Evolutionary conservation across 129 eudicot genomes (phyloP).

Genomic region (Flaveria trinervia): DNA sequence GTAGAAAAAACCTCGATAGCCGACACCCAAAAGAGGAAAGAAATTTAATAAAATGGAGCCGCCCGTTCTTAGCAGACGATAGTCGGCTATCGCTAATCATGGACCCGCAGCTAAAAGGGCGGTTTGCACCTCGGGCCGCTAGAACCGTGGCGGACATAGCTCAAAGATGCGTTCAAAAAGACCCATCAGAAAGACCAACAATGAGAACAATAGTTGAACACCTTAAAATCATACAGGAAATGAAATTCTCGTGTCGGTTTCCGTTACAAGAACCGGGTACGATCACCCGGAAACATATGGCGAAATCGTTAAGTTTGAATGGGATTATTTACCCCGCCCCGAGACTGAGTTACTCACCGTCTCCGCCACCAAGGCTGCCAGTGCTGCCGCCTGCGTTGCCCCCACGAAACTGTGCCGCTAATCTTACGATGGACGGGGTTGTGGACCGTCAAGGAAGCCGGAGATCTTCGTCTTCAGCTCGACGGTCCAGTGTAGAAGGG

Average conservation of each 20-base stretch:
- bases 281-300: slow-evolving; percentile 64
- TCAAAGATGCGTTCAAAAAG: slow-evolving; percentile 80
- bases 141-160: slow-evolving; percentile 82
- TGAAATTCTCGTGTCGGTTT: slow-evolving; percentile 64
- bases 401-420: slow-evolving; percentile 60
- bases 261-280: slow-evolving; percentile 85
- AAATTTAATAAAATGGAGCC: slow-evolving; percentile 83
- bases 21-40: slow-evolving; percentile 83
- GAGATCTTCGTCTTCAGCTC: slow-evolving; percentile 56
- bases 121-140: slow-evolving; percentile 78
- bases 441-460: slow-evolving; percentile 61
- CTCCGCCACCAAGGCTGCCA: slow-evolving; percentile 55
- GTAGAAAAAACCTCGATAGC: slow-evolving; percentile 75
- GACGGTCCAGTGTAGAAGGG: slow-evolving; percentile 79
- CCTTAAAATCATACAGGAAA: slow-evolving; percentile 67
- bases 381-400: slow-evolving; percentile 52
- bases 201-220: slow-evolving; percentile 80
- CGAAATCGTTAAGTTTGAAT: slow-evolving; percentile 65
- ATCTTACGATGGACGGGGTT: slow-evolving; percentile 50
- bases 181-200: slow-evolving; percentile 93
- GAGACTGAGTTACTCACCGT: slow-evolving; percentile 52
- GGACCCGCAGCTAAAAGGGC: slow-evolving; percentile 93
- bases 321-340: slow-evolving; percentile 65
- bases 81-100: slow-evolving; percentile 76
- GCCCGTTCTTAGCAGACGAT: slow-evolving; percentile 87